These are phyloP conservation scores for Rutstroemia sp. DNA, from an alignment of 2,329 filamentous ascomycete species.

Conservation along the genomic window DNA sequence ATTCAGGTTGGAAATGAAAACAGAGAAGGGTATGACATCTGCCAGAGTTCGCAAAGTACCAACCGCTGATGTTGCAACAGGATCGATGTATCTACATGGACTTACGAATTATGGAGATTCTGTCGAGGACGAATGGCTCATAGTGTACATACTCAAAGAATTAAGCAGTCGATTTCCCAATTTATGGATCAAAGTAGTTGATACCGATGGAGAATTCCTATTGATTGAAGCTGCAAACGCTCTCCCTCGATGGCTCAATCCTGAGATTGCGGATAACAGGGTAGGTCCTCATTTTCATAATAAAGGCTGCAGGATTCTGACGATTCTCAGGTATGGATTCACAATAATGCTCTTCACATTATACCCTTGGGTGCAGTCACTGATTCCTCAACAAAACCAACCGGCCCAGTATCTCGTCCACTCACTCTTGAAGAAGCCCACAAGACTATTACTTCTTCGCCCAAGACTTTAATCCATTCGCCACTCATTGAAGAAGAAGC, in stretches of 20 bases:
- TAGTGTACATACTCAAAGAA: constrained; percentile 82
- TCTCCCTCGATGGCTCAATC: constrained; percentile 83
- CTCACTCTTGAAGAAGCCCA: constrained; percentile 61
- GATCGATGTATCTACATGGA: constrained; percentile 61
- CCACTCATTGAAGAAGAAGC: constrained; percentile 76
- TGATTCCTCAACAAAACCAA: constrained; percentile 30
- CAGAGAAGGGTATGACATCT: constrained; percentile 41
- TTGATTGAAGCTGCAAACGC: constrained; percentile 88
- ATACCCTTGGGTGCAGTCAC: constrained; percentile 48
- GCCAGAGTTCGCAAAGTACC: neutral
- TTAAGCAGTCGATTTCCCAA: constrained; percentile 65
- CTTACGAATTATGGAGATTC: constrained; percentile 86
- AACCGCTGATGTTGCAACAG: constrained; percentile 27
- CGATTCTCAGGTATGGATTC: constrained; percentile 65
- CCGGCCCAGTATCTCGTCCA: constrained; percentile 31
- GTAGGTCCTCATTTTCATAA: constrained; percentile 29
- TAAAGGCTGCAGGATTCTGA: constrained; percentile 12
- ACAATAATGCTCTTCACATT: constrained; percentile 66
- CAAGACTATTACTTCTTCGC: constrained; percentile 46
- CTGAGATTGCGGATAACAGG: constrained; percentile 79
- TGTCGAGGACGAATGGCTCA: constrained; percentile 94
- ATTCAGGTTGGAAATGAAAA: constrained; percentile 58
- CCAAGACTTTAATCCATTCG: constrained; percentile 59
- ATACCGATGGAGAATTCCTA: constrained; percentile 91
- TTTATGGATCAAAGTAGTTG: constrained; percentile 75